Conservation (phyloP, 2,329 filamentous ascomycete species). For the Colletotrichum sp. region DNA sequence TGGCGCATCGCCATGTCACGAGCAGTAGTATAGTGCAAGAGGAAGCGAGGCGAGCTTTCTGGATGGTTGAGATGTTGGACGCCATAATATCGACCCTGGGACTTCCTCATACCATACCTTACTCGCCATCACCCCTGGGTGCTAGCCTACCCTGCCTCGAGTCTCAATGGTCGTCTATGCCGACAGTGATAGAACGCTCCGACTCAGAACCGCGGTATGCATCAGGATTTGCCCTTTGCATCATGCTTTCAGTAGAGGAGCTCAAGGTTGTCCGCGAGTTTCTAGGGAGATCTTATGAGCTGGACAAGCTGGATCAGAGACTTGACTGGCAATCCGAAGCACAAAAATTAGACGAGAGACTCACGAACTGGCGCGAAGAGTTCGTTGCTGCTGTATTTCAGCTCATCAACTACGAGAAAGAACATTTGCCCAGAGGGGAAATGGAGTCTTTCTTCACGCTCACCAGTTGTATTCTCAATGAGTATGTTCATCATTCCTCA, state of each 20-base stretch:
- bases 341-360: neutral
- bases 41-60: neutral
- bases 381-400: neutral
- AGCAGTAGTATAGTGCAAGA: accelerated
- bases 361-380: neutral
- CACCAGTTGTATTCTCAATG: neutral
- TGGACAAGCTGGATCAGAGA: neutral
- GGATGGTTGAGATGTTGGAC: neutral
- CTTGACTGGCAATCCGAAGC: neutral
- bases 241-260: neutral
- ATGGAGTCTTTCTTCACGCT: neutral
- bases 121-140: neutral
- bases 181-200: neutral
- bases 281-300: neutral
- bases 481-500: neutral
- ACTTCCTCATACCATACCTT: neutral
- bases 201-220: neutral
- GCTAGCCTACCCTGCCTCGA: neutral
- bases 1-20: accelerated
- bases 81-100: neutral
- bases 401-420: neutral
- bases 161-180: neutral
- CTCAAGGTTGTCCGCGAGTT: neutral
- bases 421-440: neutral
- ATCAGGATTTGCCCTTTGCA: neutral